Conservation (phyloP, 768 basidiomycete genomes). For the Roridomyces roridus region DNA sequence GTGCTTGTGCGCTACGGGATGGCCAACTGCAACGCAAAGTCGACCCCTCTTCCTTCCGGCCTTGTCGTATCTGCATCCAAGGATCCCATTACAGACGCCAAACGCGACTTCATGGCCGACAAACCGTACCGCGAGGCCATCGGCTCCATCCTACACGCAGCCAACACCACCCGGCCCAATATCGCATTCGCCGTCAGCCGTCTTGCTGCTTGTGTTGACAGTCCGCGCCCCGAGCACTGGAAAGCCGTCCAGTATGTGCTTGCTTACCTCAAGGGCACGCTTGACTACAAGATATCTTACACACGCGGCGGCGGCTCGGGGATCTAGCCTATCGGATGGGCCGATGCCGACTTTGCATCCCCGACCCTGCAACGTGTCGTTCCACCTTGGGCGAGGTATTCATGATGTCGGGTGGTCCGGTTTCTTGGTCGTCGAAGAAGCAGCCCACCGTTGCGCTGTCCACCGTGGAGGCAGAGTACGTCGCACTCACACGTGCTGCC, state of each 20-base stretch:
- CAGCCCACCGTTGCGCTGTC: no score
- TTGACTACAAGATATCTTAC: conserved; percentile 29
- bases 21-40: conserved; percentile 24
- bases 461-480: conserved; percentile 29
- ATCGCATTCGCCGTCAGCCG: conserved; percentile 27
- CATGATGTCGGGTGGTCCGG: no score
- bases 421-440: no score
- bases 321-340: conserved; percentile 1
- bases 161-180: conserved; percentile 33
- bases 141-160: conserved; percentile 28
- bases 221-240: conserved; percentile 40
- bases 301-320: background rate
- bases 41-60: conserved; percentile 30
- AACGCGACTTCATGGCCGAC: conserved; percentile 28
- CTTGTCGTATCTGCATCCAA: conserved; percentile 16
- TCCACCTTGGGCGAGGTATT: no score
- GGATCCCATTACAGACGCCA: conserved; percentile 6
- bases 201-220: conserved; percentile 27
- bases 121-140: conserved; percentile 32
- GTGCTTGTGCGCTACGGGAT: no score
- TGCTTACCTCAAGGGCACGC: conserved; percentile 40
- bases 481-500: conserved; percentile 30
- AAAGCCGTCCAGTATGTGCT: conserved; percentile 41
- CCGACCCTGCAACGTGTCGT: no score
- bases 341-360: conserved; percentile 39